Base-by-base conservation (phyloP, 495 filamentous ascomycete species). In the Lentithecium fluviatile region DNA sequence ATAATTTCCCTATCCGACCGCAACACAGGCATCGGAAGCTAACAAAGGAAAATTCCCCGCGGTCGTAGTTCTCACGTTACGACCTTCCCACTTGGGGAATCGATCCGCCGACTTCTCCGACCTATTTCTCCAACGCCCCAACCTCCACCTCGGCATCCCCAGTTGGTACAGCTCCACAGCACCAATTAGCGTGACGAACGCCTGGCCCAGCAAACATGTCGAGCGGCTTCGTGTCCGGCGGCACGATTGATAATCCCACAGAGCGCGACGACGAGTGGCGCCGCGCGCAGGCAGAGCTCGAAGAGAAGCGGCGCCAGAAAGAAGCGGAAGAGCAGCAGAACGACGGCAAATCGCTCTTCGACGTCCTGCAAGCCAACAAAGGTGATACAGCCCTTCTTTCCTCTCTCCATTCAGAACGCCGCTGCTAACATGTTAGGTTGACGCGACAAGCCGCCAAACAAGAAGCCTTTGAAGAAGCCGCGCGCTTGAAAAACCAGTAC, bases 321-420 rank as follows among this genome's bases (percentile, higher is more conserved):
- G 83, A 83, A 29, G 79, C 83, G 59, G 69, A 75, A 8, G 79
- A 78, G 34, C 73, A 76, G 47, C 82, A 84, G 59, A 75, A 82
- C 46, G 80, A 75, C 13, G 87, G 88, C 19, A 89, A 85, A 76
- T 88, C 84, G 48, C 79, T 98, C 37, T 98, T 79, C 71, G 94
- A 96, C 47, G 83, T 93, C 6, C 74, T 98, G 49, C 86, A 97
- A 76, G 88, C 87, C 55, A 97, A 97, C 71, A 97, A 97, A 84
- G 91, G 91, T 95, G 77, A 45, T 45, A n/a, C 55, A 54, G 15
- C 25, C 46, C 25, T 32, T 4, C 29, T 26, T 48, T 23, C 11
- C 17, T 20, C 3, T 34, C 46, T 53, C n/a, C 4, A 52, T 23
- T 17, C 5, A 23, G 10, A 6, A n/a, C n/a, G n/a, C 25, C 7